Evolutionary conservation across 352 stramenopile species (phyloP), one percentile per base, ranked within the genome.

Genomic region (Nothophytophthora sp.): DNA sequence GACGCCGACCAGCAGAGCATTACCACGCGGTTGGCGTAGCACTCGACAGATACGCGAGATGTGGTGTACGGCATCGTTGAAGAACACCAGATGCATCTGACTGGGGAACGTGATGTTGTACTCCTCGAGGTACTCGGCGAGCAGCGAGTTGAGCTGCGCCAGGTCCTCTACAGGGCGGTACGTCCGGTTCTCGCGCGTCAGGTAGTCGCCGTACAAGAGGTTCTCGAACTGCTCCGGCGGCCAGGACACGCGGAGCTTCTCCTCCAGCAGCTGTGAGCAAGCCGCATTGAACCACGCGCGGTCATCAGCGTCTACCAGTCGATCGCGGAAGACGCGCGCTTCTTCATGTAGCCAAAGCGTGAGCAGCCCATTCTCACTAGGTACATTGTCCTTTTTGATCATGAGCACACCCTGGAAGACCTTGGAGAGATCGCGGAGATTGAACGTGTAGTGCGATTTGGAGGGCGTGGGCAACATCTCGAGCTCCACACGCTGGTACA

Each of bases 81-180:
- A 98, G 59, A 98, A 97, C 12, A 98, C 92, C 23, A 98, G 64
- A 56, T 98, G 81, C 91, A 98, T 98, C 30, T 95, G 83, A 32
- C 74, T 94, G 11, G 91, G 81, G 50, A 96, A 97, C 19, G 84
- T 96, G 48, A 98, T 86, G 58, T 98, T 98, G 61, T 97, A 98
- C 68, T 98, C 92, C 54, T 98, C 92, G 5, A 98, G 50, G 50
- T 96, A 96, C 50, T 97, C 87, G 34, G 79, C 65, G 3, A 98
- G 65, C n/a, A 97, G 57, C 2, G 62, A 68, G 37, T 93, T 83
- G 2, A 96, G 55, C n/a, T 74, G 73, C 10, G 42, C 52, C 6
- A 95, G 57, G 40, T 92, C 81, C 12, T 84, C 65, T 0, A 97
- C 68, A 9, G 79, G 74, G 3, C 76, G 58, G 47, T 96, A 97